phyloP scores from a whole-genome alignment of 2,329 filamentous ascomycete species.

The Colletotrichum lupini region DNA sequence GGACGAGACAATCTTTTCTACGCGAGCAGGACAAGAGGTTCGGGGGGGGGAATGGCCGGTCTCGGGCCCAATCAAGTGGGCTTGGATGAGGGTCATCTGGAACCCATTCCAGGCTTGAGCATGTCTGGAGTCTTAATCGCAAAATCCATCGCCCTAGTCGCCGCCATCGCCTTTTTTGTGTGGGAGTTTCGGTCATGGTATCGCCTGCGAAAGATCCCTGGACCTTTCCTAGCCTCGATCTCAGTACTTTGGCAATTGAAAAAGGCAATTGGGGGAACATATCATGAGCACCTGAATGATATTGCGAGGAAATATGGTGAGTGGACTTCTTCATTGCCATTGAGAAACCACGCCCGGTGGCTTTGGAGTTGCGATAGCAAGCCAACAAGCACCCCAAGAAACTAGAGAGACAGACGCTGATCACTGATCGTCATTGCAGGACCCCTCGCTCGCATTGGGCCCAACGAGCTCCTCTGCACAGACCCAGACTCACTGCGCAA shows the following conservation, averaged over 20 bases:
- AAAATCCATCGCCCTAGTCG: not conserved
- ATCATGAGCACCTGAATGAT: constrained; percentile 42
- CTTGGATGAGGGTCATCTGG: not conserved
- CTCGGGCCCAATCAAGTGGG: not conserved
- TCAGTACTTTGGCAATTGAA: constrained; percentile 42
- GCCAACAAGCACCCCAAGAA: not conserved
- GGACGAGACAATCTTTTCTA: not conserved
- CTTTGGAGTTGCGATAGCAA: not conserved
- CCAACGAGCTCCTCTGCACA: constrained; percentile 52
- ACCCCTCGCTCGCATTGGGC: constrained; percentile 53
- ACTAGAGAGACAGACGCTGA: constrained; percentile 35
- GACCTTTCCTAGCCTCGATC: constrained; percentile 41
- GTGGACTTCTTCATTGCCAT: not conserved
- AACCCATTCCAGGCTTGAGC: not conserved
- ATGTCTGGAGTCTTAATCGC: not conserved
- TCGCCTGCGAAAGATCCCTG: constrained; percentile 44
- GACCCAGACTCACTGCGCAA: constrained; percentile 48
- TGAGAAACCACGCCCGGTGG: not conserved
- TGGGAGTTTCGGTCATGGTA: constrained; percentile 41
- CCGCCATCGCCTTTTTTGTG: not conserved
- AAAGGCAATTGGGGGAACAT: constrained; percentile 38
- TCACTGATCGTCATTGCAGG: constrained; percentile 37
- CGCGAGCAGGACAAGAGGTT: not conserved
- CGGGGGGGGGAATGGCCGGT: not conserved
- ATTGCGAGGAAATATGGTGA: constrained; percentile 37